Evolutionary conservation across 768 basidiomycete genomes (phyloP).

Genomic region (Auriscalpium vulgare): DNA sequence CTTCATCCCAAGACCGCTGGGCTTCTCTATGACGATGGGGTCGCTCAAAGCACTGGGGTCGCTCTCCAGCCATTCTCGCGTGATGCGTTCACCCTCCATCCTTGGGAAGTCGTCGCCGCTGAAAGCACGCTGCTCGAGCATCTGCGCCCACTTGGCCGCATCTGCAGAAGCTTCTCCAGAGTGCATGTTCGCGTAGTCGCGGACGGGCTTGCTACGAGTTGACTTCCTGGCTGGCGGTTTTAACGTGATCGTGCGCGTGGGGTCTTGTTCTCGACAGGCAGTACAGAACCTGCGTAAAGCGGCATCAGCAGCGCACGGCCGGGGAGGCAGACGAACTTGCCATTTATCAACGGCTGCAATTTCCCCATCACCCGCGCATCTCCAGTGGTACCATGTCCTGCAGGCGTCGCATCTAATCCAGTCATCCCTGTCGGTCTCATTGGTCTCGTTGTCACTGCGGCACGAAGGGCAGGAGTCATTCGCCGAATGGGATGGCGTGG

Average conservation of each 20-base stretch:
- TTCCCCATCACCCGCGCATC: slow-evolving; percentile 59
- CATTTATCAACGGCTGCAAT: slow-evolving; percentile 71
- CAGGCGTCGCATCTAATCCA: slow-evolving; percentile 83
- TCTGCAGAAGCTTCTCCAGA: slow-evolving; percentile 56
- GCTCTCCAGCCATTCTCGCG: slow-evolving; percentile 63
- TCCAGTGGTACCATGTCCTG: slow-evolving; percentile 81
- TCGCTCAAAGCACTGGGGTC: slow-evolving; percentile 72
- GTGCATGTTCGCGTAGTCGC: slow-evolving; percentile 75
- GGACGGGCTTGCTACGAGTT: slow-evolving; percentile 60
- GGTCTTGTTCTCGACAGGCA: slow-evolving; percentile 50
- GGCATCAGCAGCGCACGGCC: slow-evolving; percentile 8
- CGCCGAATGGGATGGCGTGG: too few species aligned
- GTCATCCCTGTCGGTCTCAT: slow-evolving; percentile 48
- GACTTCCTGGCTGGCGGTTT: slow-evolving; percentile 80
- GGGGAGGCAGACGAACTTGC: slow-evolving; percentile 32
- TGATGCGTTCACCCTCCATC: slow-evolving; percentile 61
- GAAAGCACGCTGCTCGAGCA: slow-evolving; percentile 62
- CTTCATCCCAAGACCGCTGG: slow-evolving; percentile 83
- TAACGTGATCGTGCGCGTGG: slow-evolving; percentile 57
- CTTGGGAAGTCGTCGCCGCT: slow-evolving; percentile 55
- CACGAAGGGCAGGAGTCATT: slow-evolving; percentile 9
- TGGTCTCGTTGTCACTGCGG: slow-evolving; percentile 16
- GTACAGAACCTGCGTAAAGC: slow-evolving; percentile 54
- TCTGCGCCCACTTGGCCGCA: slow-evolving; percentile 51
- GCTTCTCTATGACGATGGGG: slow-evolving; percentile 71